Conservation (phyloP, 225 moss, liverwort and hornwort genomes). For the Anthoceros angustus region DNA sequence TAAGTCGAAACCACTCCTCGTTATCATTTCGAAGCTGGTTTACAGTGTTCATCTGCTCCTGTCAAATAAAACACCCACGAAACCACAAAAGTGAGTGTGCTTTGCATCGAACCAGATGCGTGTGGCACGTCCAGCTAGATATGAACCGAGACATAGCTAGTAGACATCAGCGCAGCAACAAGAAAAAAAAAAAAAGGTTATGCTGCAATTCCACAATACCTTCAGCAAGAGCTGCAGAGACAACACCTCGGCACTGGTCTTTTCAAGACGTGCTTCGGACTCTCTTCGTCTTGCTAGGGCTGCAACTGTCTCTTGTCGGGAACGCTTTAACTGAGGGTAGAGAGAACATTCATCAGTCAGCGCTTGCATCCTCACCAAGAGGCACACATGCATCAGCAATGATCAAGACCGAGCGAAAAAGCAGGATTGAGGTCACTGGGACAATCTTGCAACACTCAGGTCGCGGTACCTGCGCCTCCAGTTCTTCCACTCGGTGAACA, state of each 20-base stretch:
- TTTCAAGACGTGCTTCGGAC: constrained; percentile 18
- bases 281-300: constrained; percentile 33
- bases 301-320: constrained; percentile 33
- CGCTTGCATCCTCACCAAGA: too few relatives aligned
- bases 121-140: too few relatives aligned
- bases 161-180: not conserved
- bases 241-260: not conserved
- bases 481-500: constrained; percentile 47
- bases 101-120: too few relatives aligned
- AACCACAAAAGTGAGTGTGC: not conserved
- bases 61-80: too few relatives aligned
- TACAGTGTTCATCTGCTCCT: not conserved
- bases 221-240: not conserved
- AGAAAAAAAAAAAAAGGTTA: not conserved
- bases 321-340: constrained; percentile 29
- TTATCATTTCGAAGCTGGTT: constrained; percentile 1
- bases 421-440: not conserved
- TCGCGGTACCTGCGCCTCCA: constrained; percentile 34
- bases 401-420: not conserved
- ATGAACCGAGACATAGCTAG: too few relatives aligned
- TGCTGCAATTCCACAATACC: not conserved
- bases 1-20: not conserved
- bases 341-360: not conserved
- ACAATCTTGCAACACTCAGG: not conserved
- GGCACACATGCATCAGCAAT: not conserved